A percentile compares a stretch with the other conserved stretches of the same genome.
Evolutionary conservation across 768 basidiomycete genomes (phyloP).

Genomic region (Hypholoma sublateritium): DNA sequence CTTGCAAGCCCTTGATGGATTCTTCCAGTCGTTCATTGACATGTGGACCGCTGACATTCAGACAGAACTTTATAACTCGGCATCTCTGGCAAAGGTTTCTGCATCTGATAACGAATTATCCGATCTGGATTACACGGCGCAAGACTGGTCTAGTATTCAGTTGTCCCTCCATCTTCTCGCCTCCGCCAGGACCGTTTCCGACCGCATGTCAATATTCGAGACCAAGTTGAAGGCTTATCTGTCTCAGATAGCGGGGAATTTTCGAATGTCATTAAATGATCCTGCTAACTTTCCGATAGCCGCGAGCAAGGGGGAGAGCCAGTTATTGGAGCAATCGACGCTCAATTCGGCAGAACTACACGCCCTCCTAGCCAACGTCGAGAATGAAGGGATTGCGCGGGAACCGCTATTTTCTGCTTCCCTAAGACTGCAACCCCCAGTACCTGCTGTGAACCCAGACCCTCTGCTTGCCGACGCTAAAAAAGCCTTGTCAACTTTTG

Average conservation of each 20-base stretch:
- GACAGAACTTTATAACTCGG: constrained; percentile 30
- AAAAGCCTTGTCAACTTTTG: constrained; percentile 59
- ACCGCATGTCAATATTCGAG: constrained; percentile 71
- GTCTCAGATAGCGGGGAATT: constrained; percentile 54
- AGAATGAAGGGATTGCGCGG: constrained; percentile 34
- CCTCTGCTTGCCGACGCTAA: constrained; percentile 56
- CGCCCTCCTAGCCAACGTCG: constrained; percentile 52
- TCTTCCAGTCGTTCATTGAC: constrained; percentile 71
- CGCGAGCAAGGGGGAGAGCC: constrained; percentile 64
- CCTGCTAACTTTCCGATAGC: constrained; percentile 55
- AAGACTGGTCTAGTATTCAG: constrained; percentile 91
- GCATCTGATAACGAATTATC: constrained; percentile 62
- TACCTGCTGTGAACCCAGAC: constrained; percentile 24
- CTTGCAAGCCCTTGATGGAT: constrained; percentile 69
- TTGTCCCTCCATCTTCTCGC: constrained; percentile 78
- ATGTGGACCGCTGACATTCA: constrained; percentile 56
- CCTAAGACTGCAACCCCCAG: constrained; percentile 27
- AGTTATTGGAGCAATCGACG: constrained; percentile 78
- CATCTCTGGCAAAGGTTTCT: constrained; percentile 25
- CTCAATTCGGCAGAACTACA: constrained; percentile 83
- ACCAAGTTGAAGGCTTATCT: constrained; percentile 60
- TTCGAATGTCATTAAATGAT: constrained; percentile 57
- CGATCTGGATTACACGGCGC: constrained; percentile 81
- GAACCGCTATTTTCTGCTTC: constrained; percentile 31
- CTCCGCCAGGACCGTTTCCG: constrained; percentile 71